Base-by-base conservation (phyloP, 495 filamentous ascomycete species). In the Lasiosphaeria hispida region DNA sequence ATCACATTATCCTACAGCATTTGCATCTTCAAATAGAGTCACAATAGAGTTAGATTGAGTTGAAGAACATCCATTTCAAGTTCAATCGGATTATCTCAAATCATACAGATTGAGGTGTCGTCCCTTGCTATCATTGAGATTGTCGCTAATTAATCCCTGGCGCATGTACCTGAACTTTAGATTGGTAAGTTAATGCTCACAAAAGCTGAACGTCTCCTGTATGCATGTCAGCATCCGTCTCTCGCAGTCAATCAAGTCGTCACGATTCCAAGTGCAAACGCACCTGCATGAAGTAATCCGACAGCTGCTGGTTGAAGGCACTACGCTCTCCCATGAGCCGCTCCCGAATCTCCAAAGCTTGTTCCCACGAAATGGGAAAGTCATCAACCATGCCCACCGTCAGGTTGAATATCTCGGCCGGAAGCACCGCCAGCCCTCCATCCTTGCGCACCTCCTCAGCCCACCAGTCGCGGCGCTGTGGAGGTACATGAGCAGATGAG, bases 401-500 rank as follows among this genome's bases (percentile, higher is more conserved):
- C 33, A 63, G 23, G 13, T 70, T 42, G 33, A 66, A 62, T 0
- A 73, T 17, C 53, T 69, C 70, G 11, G 30, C 43, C 4, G 67
- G 67, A 8, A 73, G 37, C 15, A 10, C 10, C 3, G 19, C n/a
- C 42, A 64, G 39, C 1, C n/a, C 37, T 3, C 58, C 57, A 6
- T 17, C 33, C 23, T 14, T 19, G 39, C 58, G 48, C 7, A 76
- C 55, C 48, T 68, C 59, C n/a, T 62, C 49, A n/a, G 60, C 59
- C 75, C 73, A 78, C 75, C 77, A 77, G 53, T 79, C 71, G n/a
- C 53, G 60, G 19, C 67, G 68, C 54, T 77, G 83, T 4, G 83
- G 82, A 1, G 83, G 82, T 0, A 87, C 77, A 60, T 83, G 80
- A 1, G 78, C 76, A 1, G 83, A 81, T 35, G 63, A 66, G 11